Base-by-base conservation (phyloP, 2,329 filamentous ascomycete genomes). In the Colletotrichum horii region DNA sequence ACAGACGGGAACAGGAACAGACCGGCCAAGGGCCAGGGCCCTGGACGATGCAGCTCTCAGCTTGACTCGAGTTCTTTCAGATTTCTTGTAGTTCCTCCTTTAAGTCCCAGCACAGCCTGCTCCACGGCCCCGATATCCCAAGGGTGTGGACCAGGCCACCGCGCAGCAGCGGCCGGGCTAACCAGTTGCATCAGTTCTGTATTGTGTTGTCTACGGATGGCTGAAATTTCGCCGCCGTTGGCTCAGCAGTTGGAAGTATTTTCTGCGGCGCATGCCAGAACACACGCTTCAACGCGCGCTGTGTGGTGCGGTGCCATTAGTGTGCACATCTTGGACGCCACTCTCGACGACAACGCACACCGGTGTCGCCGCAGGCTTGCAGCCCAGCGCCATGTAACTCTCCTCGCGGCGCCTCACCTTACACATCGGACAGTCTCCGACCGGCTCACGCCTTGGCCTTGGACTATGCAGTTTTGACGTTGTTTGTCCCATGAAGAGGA, bases 401-500 rank as follows among this genome's bases (percentile, higher is more conserved):
- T 55, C 62, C 60, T 38, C 34, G 22, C 61, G 60, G 26, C 60
- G 58, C 71, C 43, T 70, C 60, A 24, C 26, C 48, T 34, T 62
- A 58, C 61, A 66, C 32, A 65, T 68, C 70, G 73, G 70, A 75
- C 64, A 32, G 70, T 69, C 64, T 75, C 73, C 70, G 73, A 65
- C 58, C 26, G 67, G 66, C 65, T 67, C 52, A 43, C 66, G 38
- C 58, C 38, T 61, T 66, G 22, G 61, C 36, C 32, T 26, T 36
- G 26, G 28, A 62, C 43, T n/a, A 61, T 55, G 30, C 48, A 74
- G 19, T 38, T 26, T 62, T 48, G 55, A 67, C 30, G 65, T 38
- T 61, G 56, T 56, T 52, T 38, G 55, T 68, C 19, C 52, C 68
- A 3, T 62, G 7, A 19, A 62, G 68, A 48, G 68, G 72, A 26